These are phyloP conservation scores for Neofusicoccum sp. DNA, from an alignment of 2,329 filamentous ascomycete species.

Conservation along the genomic window DNA sequence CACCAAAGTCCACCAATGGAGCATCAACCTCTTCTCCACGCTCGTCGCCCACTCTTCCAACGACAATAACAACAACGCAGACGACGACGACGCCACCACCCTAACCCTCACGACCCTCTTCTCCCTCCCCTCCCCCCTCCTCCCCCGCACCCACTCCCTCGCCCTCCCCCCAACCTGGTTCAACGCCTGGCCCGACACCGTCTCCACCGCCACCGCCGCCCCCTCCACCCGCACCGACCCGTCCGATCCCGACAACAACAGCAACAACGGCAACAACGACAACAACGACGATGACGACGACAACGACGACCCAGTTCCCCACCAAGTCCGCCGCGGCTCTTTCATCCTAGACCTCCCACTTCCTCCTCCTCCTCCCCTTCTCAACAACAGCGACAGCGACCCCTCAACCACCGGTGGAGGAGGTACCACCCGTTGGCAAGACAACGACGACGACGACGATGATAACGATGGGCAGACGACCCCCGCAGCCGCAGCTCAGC, in stretches of 20 bases:
- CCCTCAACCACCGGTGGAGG: background rate
- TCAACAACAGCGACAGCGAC: background rate
- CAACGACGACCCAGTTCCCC: background rate
- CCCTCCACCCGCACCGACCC: background rate
- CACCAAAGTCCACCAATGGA: background rate
- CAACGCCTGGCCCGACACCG: background rate
- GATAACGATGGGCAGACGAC: background rate
- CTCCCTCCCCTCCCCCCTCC: background rate
- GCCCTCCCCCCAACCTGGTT: background rate
- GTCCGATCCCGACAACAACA: background rate
- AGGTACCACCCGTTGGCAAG: background rate
- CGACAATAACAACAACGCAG: background rate
- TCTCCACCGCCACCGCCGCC: background rate
- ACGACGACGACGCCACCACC: background rate
- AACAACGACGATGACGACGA: background rate
- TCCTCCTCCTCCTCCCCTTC: background rate
- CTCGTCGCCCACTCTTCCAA: background rate
- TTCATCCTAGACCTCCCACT: background rate
- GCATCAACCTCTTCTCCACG: slow-evolving; percentile 7
- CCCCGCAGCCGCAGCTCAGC: too few relatives aligned
- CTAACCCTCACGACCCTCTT: background rate
- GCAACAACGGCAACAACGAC: too few relatives aligned
- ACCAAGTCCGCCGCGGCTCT: background rate
- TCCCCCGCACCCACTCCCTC: background rate
- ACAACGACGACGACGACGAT: background rate